A percentile compares a stretch with the other conserved stretches of the same genome.
Evolutionary conservation across 2,329 filamentous ascomycete species (phyloP).

Genomic region (Biscogniauxia mediterranea): DNA sequence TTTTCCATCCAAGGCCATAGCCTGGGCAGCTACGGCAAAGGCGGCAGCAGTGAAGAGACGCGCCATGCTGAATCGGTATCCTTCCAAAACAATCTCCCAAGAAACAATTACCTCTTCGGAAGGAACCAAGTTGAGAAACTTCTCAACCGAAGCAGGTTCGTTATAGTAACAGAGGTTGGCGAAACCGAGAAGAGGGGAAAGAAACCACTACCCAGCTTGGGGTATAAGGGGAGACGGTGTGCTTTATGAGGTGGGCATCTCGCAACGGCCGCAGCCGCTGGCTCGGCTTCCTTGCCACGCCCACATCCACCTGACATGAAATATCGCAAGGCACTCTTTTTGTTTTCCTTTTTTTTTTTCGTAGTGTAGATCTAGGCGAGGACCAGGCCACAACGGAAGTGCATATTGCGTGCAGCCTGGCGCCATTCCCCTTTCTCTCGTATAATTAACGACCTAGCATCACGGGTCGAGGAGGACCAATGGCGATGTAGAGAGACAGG

Average conservation of each 20-base stretch:
- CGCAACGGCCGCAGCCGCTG: not conserved
- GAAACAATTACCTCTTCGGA: conserved; percentile 6
- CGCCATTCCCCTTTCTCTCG: conserved; percentile 22
- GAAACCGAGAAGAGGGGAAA: conserved; percentile 10
- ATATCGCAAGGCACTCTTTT: conserved; percentile 19
- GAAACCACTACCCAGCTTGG: conserved; percentile 5
- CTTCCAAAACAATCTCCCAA: not conserved
- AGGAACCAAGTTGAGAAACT: conserved; percentile 7
- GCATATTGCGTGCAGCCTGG: conserved; percentile 12
- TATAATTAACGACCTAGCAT: conserved; percentile 25
- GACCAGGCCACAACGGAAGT: conserved; percentile 2
- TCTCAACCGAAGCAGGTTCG: conserved; percentile 3
- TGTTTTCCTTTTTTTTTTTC: conserved; percentile 6
- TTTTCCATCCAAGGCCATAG: conserved; percentile 32
- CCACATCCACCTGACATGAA: conserved; percentile 4
- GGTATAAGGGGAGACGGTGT: conserved; percentile 4
- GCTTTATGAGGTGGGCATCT: conserved; percentile 11
- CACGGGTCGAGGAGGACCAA: conserved; percentile 24
- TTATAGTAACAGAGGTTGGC: conserved; percentile 8
- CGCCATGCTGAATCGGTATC: conserved; percentile 18
- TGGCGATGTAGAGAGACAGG: conserved; percentile 12
- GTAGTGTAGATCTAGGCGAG: not conserved
- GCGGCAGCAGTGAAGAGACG: conserved; percentile 28
- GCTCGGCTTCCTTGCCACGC: conserved; percentile 2
- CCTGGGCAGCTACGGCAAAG: conserved; percentile 35